These are phyloP conservation scores for Penicillium lividum DNA, from an alignment of 495 filamentous ascomycete species.

Conservation along the genomic window DNA sequence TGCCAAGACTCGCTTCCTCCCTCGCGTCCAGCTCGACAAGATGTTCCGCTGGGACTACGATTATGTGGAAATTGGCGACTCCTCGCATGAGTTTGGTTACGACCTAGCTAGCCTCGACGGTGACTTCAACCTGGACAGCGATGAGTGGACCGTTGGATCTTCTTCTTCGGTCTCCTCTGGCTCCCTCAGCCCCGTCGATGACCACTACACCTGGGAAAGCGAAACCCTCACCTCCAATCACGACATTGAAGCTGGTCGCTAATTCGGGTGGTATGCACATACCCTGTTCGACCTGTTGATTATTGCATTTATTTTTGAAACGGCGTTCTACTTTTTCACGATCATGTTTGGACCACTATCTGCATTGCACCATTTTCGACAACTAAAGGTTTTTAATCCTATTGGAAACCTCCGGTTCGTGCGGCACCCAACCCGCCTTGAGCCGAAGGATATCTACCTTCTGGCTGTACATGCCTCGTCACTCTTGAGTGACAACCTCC, in stretches of 20 bases:
- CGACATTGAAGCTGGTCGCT: constrained; percentile 53
- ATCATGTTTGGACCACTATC: constrained; percentile 41
- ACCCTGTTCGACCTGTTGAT: constrained; percentile 24
- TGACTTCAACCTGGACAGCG: constrained; percentile 60
- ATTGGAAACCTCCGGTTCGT: constrained; percentile 23
- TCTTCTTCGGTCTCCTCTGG: constrained; percentile 69
- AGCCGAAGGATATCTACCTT: constrained; percentile 31
- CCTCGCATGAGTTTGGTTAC: constrained; percentile 55
- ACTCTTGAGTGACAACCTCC: constrained; percentile 25
- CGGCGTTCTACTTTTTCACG: constrained; percentile 43
- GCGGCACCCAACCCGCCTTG: constrained; percentile 21
- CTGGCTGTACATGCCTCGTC: constrained; percentile 39
- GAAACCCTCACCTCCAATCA: constrained; percentile 58
- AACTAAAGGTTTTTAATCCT: constrained; percentile 41
- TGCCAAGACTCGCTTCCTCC: constrained; percentile 75
- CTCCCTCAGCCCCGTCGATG: constrained; percentile 61
- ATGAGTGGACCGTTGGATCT: constrained; percentile 74
- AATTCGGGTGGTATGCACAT: constrained; percentile 30
- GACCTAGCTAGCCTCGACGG: constrained; percentile 56
- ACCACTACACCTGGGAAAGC: constrained; percentile 63
- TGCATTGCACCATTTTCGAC: constrained; percentile 51
- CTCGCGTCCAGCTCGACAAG: constrained; percentile 78
- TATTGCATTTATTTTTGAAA: constrained; percentile 35
- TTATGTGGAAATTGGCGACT: constrained; percentile 79
- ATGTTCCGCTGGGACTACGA: constrained; percentile 93